Evolutionary conservation across 768 basidiomycete genomes (phyloP), one percentile per base, ranked within the genome.

Genomic region (Naematelia encephala): DNA sequence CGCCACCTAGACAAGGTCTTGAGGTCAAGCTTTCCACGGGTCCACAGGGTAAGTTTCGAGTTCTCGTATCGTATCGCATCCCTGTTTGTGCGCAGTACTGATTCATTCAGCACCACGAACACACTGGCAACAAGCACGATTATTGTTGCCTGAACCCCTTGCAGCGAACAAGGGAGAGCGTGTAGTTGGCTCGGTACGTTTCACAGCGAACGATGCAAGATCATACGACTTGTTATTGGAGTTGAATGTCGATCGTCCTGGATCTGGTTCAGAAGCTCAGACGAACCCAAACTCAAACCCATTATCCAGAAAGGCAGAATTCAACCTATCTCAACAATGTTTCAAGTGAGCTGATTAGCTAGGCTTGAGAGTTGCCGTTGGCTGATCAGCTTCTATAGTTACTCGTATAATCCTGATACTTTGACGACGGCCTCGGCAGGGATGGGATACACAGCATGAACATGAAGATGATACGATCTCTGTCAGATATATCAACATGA

Each of bases 121-220:
- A 29, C 75, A 77, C 57, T 77, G 75, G 75, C 75, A 77, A 61
- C 75, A 77, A 73, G 66, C 69, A 12, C 59, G 75, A 11, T 56
- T 77, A 19, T 50, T 77, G 1, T 61, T 77, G 4, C 66, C 72
- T 3, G 75, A 77, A 60, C 75, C 75, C 26, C 57, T 77, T n/a
- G 75, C 75, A 14, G 67, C 67, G 8, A 77, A 77, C 58, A 71
- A 72, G 42, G 72, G 72, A 13, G 69, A 74, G 39, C 59, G 64
- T 21, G 46, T 77, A 5, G 48, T 61, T 26, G 75, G 73, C n/a
- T 57, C 60, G 11, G 57, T 77, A 13, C 62, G 59, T 19, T 77
- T 74, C 65, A 73, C 67, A 39, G 66, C 62, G 30, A 74, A 76
- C 53, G 69, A 73, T 13, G 59, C 68, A 2, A 44, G 75, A n/a